These are phyloP conservation scores for Aaosphaeria pasadenensis DNA, from an alignment of 2,329 filamentous ascomycete genomes.

Conservation along the genomic window DNA sequence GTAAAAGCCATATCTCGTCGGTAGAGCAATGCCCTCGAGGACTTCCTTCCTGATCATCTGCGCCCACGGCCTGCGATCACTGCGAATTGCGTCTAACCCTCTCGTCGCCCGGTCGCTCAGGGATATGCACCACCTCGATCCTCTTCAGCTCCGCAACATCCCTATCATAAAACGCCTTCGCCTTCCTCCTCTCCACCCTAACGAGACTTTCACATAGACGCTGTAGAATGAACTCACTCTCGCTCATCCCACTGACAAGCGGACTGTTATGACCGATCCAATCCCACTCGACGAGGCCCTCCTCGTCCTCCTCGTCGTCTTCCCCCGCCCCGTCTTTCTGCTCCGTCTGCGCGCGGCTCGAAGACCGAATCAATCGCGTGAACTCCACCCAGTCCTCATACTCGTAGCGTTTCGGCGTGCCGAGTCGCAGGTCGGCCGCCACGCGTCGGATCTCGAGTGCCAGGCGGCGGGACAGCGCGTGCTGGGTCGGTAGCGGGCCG, in stretches of 20 bases:
- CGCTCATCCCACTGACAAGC: slow-evolving; percentile 60
- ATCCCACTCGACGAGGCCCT: slow-evolving; percentile 65
- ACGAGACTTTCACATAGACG: slow-evolving; percentile 63
- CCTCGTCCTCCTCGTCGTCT: slow-evolving; percentile 51
- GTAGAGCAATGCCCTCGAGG: too few relatives aligned
- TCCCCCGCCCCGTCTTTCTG: slow-evolving; percentile 19
- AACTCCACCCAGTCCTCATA: slow-evolving; percentile 90
- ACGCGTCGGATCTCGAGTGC: slow-evolving; percentile 68
- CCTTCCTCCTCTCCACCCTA: slow-evolving; percentile 25
- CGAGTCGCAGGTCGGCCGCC: slow-evolving; percentile 59
- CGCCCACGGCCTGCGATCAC: too few relatives aligned
- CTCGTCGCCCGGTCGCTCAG: too few relatives aligned
- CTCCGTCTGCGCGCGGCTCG: slow-evolving; percentile 10
- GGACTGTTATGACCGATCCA: slow-evolving; percentile 70
- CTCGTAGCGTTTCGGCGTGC: slow-evolving; percentile 62
- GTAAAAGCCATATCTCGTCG: too few relatives aligned
- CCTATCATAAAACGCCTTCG: slow-evolving; percentile 1
- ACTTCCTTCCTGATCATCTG: too few relatives aligned
- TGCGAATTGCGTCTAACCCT: too few relatives aligned
- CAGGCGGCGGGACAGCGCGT: slow-evolving; percentile 60
- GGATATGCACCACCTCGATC: background rate
- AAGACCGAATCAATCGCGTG: slow-evolving; percentile 67
- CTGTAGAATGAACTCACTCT: slow-evolving; percentile 67
- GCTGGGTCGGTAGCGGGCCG: slow-evolving; percentile 40
- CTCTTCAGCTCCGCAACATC: background rate